Conservation (phyloP, 768 basidiomycete genomes). For the Cytidiella melzeri region DNA sequence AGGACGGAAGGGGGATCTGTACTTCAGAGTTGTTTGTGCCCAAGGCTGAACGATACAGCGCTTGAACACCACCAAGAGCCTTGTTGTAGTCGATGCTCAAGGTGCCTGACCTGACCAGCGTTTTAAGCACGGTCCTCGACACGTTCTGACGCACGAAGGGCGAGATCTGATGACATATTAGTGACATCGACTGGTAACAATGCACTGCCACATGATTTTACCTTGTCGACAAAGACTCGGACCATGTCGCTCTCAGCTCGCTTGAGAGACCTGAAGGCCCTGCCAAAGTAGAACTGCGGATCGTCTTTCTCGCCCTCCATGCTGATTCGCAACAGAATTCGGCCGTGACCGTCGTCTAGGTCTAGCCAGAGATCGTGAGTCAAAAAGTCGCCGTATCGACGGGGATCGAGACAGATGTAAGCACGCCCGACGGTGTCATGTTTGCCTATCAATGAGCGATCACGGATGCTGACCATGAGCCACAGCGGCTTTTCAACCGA, state of each 20-base stretch:
- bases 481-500: conserved; percentile 92
- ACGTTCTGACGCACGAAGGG: conserved; percentile 87
- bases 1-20: conserved; percentile 66
- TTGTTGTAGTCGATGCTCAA: conserved; percentile 82
- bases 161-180: conserved; percentile 59
- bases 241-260: conserved; percentile 94
- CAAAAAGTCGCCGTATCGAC: conserved; percentile 81
- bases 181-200: too few species aligned
- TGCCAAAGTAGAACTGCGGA: conserved; percentile 94
- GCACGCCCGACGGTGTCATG: conserved; percentile 89
- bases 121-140: conserved; percentile 69
- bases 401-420: conserved; percentile 88
- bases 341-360: conserved; percentile 71
- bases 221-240: conserved; percentile 95
- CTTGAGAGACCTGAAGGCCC: conserved; percentile 90
- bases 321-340: conserved; percentile 81
- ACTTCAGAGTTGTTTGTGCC: conserved; percentile 63
- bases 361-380: conserved; percentile 91
- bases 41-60: conserved; percentile 75
- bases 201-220: too few species aligned
- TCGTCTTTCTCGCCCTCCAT: conserved; percentile 99
- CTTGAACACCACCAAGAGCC: conserved; percentile 75
- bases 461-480: conserved; percentile 93
- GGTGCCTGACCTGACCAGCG: conserved; percentile 58
- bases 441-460: conserved; percentile 86